Conservation (phyloP, 352 stramenopile genomes). For the Phytophthora melonis region DNA sequence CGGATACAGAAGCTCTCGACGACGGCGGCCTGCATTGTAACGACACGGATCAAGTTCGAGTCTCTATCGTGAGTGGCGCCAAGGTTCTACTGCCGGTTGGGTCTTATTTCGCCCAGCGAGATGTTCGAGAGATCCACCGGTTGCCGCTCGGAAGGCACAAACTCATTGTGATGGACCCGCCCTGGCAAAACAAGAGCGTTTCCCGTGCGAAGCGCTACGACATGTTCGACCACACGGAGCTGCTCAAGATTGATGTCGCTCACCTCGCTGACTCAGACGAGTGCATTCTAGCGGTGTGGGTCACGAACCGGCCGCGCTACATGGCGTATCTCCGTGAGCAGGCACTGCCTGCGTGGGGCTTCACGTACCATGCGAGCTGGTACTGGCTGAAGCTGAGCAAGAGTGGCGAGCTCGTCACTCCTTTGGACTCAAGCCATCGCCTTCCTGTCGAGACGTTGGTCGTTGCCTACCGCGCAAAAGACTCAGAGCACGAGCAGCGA, state of each 20-base stretch:
- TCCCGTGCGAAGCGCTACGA: conserved; percentile 59
- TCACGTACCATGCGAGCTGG: conserved; percentile 67
- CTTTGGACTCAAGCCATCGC: conserved; percentile 66
- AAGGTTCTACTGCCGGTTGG: conserved; percentile 34
- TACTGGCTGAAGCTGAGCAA: conserved; percentile 80
- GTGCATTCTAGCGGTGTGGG: conserved; percentile 77
- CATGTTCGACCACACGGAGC: conserved; percentile 67
- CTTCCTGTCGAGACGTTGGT: conserved; percentile 75
- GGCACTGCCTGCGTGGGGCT: conserved; percentile 68
- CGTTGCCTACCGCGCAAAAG: conserved; percentile 56
- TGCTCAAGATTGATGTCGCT: conserved; percentile 56
- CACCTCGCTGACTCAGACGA: conserved; percentile 41
- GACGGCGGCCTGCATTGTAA: conserved; percentile 30
- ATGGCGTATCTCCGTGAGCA: conserved; percentile 64
- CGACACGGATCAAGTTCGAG: conserved; percentile 20
- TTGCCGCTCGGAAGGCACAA: conserved; percentile 31
- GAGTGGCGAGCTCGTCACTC: conserved; percentile 66
- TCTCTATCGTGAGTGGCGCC: conserved; percentile 18
- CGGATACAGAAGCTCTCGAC: conserved; percentile 12
- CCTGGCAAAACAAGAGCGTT: conserved; percentile 86
- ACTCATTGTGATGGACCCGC: conserved; percentile 73
- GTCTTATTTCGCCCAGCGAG: conserved; percentile 34
- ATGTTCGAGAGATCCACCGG: conserved; percentile 38
- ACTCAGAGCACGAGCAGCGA: conserved; percentile 5
- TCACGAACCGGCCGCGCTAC: conserved; percentile 76